Base-by-base conservation (phyloP, 805 yeast species). In the Saccharomycopsis sp. region DNA sequence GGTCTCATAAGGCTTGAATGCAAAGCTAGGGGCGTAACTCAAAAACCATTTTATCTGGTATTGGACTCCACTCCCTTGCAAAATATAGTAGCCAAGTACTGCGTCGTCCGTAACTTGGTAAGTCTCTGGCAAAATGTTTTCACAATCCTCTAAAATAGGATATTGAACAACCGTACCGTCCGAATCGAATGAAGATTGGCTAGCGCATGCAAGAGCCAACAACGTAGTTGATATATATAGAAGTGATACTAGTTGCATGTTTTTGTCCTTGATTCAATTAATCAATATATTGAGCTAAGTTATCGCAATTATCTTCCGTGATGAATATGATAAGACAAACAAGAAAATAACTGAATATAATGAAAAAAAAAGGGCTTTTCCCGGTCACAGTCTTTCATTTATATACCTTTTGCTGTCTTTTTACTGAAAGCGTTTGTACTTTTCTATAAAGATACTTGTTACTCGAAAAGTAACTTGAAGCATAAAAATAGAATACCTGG, bases 1-100 rank as follows among this genome's bases (percentile, higher is more conserved):
- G n/a, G 52, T 57, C 7, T 52, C 23, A 24, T 21, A 51, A 14
- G 40, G 34, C 5, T 50, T 15, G 8, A 46, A 3, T 2, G n/a
- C 21, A 34, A 54, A 53, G n/a, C 40, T 41, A 16, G 51, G 29
- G 18, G 53, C 46, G 41, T 40, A 55, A 5, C 51, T 23, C 21
- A 60, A 60, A 46, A 57, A 60, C 62, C 62, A 57, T 24, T 55
- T 52, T 20, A 60, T 40, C 18, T 52, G 24, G 52, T 51, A 60
- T 18, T 41, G 24, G 24, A 18, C 23, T 8, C 47, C 29, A 12
- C 47, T 50, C 7, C 54, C 21, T 29, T 20, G 48, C 14, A 23
- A 29, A 16, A 57, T 40, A 50, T 60, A 60, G 53, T 53, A 60
- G 2, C 62, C 61, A 23, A 57, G 51, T 15, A 34, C 47, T 5